Conservation (phyloP, 1,284 basidiomycete genomes). For the Microbotryum scabiosae region DNA sequence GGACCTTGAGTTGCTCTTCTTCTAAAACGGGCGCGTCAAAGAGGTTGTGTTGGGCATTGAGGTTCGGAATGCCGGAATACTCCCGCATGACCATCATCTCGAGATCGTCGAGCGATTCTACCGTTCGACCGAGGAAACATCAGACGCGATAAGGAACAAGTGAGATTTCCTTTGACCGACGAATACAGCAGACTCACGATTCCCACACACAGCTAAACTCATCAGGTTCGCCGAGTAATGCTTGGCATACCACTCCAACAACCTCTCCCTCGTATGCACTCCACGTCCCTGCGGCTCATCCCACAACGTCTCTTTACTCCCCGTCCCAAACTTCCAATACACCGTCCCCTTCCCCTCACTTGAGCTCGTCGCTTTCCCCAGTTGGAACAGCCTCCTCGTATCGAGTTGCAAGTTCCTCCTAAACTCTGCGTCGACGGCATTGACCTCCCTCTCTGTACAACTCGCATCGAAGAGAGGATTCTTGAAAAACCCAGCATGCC, state of each 20-base stretch:
- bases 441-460: conserved; percentile 87
- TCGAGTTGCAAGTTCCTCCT: conserved; percentile 93
- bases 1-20: neutral
- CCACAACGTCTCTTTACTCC: conserved; percentile 74
- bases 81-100: conserved; percentile 57
- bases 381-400: conserved; percentile 65
- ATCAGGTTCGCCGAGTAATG: conserved; percentile 93
- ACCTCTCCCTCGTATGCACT: conserved; percentile 58
- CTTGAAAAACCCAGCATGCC: conserved; percentile 90
- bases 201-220: conserved; percentile 85
- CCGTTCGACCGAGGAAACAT: conserved; percentile 24
- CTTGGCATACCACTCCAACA: conserved; percentile 87
- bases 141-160: neutral
- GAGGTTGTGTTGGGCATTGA: conserved; percentile 39
- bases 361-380: conserved; percentile 62
- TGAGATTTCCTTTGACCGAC: neutral
- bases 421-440: conserved; percentile 95
- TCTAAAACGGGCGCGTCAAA: conserved; percentile 10
- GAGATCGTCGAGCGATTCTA: conserved; percentile 73
- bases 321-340: conserved; percentile 48
- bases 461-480: conserved; percentile 78
- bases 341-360: neutral
- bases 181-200: conserved; percentile 48
- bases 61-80: conserved; percentile 72
- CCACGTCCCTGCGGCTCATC: conserved; percentile 54